Conservation (phyloP, 1,284 basidiomycete genomes). For the Kalmanozyma brasiliensis region DNA sequence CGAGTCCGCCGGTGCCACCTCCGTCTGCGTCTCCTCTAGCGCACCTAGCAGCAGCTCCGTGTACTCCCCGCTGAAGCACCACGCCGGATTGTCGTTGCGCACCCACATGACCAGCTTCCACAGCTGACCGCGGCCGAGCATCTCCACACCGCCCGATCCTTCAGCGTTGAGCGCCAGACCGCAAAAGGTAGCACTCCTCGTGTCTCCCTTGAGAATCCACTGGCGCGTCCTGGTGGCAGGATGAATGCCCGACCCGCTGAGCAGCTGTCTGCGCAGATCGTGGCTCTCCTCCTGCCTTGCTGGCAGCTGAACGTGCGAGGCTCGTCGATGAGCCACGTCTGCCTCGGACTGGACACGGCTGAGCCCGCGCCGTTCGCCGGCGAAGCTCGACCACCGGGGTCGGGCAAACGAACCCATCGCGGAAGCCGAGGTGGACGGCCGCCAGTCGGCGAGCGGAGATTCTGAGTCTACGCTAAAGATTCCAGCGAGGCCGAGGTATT, state of each 20-base stretch:
- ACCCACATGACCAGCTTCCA: constrained; percentile 20
- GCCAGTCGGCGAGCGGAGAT: constrained; percentile 27
- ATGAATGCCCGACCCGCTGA: neutral
- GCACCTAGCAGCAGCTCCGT: constrained; percentile 24
- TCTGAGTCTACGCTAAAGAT: constrained; percentile 24
- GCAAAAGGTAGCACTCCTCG: constrained; percentile 24
- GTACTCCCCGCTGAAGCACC: constrained; percentile 36
- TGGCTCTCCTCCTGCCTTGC: constrained; percentile 9
- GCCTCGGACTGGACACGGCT: neutral
- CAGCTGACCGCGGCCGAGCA: constrained; percentile 10
- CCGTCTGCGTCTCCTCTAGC: constrained; percentile 3
- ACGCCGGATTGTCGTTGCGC: constrained; percentile 16
- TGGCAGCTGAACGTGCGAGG: constrained; percentile 7
- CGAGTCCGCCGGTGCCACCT: neutral
- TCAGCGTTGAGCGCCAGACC: constrained; percentile 13
- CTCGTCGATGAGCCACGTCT: constrained; percentile 4
- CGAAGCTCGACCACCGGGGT: constrained; percentile 35
- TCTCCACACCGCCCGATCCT: neutral
- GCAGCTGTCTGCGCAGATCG: constrained; percentile 14
- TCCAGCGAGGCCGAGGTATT: constrained; percentile 29
- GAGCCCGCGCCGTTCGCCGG: constrained; percentile 16
- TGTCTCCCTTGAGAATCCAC: constrained; percentile 36
- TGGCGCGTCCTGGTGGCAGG: constrained; percentile 24
- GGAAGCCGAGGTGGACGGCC: constrained; percentile 13
- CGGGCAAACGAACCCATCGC: constrained; percentile 9